These are phyloP conservation scores for Acidiella bohemica DNA, from an alignment of 495 filamentous ascomycete species.

Conservation along the genomic window DNA sequence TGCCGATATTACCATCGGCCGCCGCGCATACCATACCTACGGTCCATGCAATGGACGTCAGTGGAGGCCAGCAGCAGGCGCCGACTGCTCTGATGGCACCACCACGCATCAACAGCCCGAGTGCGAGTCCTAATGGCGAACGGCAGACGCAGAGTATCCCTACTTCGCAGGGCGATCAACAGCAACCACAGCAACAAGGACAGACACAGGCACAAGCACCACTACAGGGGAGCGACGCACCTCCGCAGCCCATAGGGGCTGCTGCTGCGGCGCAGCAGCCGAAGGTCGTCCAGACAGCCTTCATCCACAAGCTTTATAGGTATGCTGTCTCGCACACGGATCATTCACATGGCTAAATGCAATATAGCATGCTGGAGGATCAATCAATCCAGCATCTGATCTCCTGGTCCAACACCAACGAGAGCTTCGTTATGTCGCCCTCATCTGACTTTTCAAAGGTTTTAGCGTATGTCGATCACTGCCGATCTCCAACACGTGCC, in stretches of 20 bases:
- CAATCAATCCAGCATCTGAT: slow-evolving; percentile 84
- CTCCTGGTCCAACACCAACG: slow-evolving; percentile 82
- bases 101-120: slow-evolving; percentile 24
- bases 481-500: no score
- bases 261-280: slow-evolving; percentile 84
- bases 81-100: slow-evolving; percentile 25
- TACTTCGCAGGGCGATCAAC: slow-evolving; percentile 7
- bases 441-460: slow-evolving; percentile 98
- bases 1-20: slow-evolving; percentile 29
- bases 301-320: slow-evolving; percentile 99
- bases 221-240: slow-evolving; percentile 19
- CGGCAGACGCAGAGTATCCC: no score
- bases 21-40: slow-evolving; percentile 15
- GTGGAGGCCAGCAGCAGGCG: slow-evolving; percentile 3
- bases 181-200: not conserved
- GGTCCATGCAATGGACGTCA: slow-evolving; percentile 28
- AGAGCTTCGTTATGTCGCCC: slow-evolving; percentile 97
- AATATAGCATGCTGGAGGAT: slow-evolving; percentile 84
- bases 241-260: slow-evolving; percentile 37
- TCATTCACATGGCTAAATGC: slow-evolving; percentile 28
- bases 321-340: slow-evolving; percentile 33
- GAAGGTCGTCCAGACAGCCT: slow-evolving; percentile 97
- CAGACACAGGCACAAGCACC: slow-evolving; percentile 1
- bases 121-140: slow-evolving; percentile 26
- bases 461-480: slow-evolving; percentile 51